Percentiles rank a stretch among this genome's conserved stretches.
Conservation (phyloP, 352 stramenopile genomes). For the Globisporangium okanoganense region DNA sequence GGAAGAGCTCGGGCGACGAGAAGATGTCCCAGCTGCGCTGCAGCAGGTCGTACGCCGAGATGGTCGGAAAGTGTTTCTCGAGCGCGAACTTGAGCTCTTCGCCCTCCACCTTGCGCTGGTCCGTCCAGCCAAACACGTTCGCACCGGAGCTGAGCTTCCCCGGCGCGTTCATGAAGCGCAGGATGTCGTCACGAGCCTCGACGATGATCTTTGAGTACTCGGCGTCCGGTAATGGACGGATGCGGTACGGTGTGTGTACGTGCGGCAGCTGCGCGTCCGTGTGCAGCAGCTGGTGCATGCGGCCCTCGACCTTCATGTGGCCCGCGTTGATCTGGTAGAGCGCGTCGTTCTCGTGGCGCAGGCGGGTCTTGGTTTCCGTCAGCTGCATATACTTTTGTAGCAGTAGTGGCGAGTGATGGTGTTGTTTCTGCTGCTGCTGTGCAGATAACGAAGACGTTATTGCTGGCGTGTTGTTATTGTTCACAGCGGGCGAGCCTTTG, state of each 20-base stretch:
- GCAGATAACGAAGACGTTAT: not conserved
- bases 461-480: not conserved
- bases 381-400: conserved; percentile 46
- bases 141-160: conserved; percentile 45
- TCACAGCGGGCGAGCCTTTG: not conserved
- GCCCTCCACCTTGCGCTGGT: conserved; percentile 46
- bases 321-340: conserved; percentile 45
- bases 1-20: conserved; percentile 35
- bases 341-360: conserved; percentile 50
- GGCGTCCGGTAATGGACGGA: conserved; percentile 26
- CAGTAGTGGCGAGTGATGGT: conserved; percentile 16
- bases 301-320: conserved; percentile 49
- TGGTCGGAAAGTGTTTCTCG: conserved; percentile 40
- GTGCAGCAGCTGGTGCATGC: conserved; percentile 52
- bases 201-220: conserved; percentile 48
- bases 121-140: conserved; percentile 59
- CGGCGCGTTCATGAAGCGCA: conserved; percentile 37
- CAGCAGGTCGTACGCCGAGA: conserved; percentile 40
- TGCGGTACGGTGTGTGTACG: conserved; percentile 23
- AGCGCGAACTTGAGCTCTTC: conserved; percentile 56
- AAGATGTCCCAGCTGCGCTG: conserved; percentile 59
- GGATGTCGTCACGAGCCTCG: conserved; percentile 39
- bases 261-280: conserved; percentile 26
- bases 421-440: not conserved
- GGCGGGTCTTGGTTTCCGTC: conserved; percentile 37